Conservation (phyloP, 2,329 filamentous ascomycete species). For the Cryphonectria radicalis region DNA sequence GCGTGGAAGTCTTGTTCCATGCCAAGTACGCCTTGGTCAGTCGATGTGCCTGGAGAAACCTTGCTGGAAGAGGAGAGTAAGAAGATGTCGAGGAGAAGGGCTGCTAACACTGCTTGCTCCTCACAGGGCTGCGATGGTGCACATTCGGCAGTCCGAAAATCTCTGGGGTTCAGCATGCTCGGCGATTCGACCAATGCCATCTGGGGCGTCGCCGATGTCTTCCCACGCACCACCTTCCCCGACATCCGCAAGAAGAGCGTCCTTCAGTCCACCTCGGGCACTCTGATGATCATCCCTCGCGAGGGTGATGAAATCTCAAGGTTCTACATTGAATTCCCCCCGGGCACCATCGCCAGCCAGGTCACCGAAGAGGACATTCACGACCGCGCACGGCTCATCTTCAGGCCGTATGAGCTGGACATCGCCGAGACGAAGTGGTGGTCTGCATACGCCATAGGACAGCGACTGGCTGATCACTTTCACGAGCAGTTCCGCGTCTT, state of each 20-base stretch:
- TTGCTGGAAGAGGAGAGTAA: not conserved
- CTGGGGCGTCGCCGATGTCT: conserved; percentile 62
- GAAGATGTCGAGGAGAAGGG: too few species aligned
- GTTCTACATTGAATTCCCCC: conserved; percentile 65
- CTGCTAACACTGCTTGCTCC: not conserved
- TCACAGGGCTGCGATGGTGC: conserved; percentile 51
- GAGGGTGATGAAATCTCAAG: conserved; percentile 61
- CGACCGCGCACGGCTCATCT: conserved; percentile 53
- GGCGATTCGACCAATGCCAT: conserved; percentile 61
- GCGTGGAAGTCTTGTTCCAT: conserved; percentile 44
- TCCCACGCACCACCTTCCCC: conserved; percentile 61
- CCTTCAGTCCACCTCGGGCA: conserved; percentile 59
- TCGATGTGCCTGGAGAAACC: conserved; percentile 23
- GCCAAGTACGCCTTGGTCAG: conserved; percentile 58
- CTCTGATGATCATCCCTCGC: conserved; percentile 64
- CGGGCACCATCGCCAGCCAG: conserved; percentile 51
- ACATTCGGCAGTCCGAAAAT: conserved; percentile 55
- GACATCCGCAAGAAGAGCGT: conserved; percentile 63
- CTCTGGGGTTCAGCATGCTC: conserved; percentile 60
- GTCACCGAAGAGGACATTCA: conserved; percentile 60
- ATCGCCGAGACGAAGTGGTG: conserved; percentile 63
- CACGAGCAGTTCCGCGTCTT: conserved; percentile 61
- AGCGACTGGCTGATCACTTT: conserved; percentile 63
- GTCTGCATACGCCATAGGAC: conserved; percentile 66
- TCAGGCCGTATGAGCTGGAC: conserved; percentile 58